Percentiles rank a stretch among this genome's conserved stretches.
Conservation (phyloP, 208 protist genomes). For the Balamuthia mandrillaris region DNA sequence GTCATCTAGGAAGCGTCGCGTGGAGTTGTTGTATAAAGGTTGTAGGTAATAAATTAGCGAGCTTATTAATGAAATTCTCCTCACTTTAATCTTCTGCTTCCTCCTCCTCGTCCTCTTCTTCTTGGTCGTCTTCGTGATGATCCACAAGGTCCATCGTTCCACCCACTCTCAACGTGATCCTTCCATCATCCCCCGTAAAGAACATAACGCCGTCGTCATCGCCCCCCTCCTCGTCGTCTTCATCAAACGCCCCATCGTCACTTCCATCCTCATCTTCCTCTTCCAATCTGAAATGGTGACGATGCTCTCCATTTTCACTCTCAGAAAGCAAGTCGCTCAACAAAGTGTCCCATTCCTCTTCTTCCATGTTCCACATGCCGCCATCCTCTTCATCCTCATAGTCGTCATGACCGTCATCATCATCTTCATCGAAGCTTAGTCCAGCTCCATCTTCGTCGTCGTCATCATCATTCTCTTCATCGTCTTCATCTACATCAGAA, state of each 20-base stretch:
- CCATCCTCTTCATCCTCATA: too few relatives aligned
- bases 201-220: background rate
- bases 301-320: too few relatives aligned
- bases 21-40: too few relatives aligned
- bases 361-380: too few relatives aligned
- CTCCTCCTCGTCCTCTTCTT: background rate
- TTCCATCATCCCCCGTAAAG: background rate
- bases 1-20: too few relatives aligned
- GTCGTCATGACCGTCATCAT: too few relatives aligned
- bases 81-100: too few relatives aligned
- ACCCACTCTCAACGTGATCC: background rate
- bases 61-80: too few relatives aligned
- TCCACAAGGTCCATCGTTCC: background rate
- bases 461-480: slow-evolving; percentile 29
- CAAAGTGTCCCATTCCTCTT: too few relatives aligned
- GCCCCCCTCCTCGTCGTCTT: background rate
- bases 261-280: slow-evolving; percentile 16
- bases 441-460: background rate
- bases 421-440: slow-evolving; percentile 8
- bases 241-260: background rate
- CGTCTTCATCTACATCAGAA: slow-evolving; percentile 1
- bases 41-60: too few relatives aligned
- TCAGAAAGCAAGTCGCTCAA: too few relatives aligned
- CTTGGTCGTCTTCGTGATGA: background rate
- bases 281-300: too few relatives aligned